Percentiles rank a stretch among this genome's conserved stretches.
Evolutionary conservation across 805 yeast genomes (phyloP).

Genomic region (Starmerella floris): DNA sequence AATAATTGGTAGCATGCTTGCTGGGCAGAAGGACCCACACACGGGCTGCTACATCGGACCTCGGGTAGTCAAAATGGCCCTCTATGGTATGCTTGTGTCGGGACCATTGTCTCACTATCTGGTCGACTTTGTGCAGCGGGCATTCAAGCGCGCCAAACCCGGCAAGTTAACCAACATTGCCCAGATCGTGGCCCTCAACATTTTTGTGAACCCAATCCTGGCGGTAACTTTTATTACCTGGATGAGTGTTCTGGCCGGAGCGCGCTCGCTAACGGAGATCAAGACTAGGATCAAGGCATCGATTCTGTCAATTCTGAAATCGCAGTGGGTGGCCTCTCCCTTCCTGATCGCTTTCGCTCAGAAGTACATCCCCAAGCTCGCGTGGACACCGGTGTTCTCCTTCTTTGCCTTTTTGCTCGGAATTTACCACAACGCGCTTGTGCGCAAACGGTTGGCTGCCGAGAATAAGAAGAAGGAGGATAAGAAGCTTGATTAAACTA

Average conservation of each 20-base stretch:
- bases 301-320: conserved; percentile 26
- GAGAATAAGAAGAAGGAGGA: conserved; percentile 6
- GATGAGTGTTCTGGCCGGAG: conserved; percentile 31
- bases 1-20: conserved; percentile 26
- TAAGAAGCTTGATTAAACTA: conserved; percentile 1
- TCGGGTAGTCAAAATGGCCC: conserved; percentile 30
- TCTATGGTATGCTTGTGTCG: conserved; percentile 28
- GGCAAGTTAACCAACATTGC: conserved; percentile 18
- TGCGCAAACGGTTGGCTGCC: conserved; percentile 23
- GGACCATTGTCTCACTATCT: conserved; percentile 31
- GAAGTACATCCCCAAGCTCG: conserved; percentile 28
- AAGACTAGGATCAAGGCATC: conserved; percentile 23
- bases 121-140: conserved; percentile 25
- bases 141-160: conserved; percentile 24
- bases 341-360: conserved; percentile 29
- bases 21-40: conserved; percentile 29
- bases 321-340: conserved; percentile 31
- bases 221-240: conserved; percentile 25
- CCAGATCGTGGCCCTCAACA: conserved; percentile 29
- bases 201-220: conserved; percentile 27
- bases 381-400: conserved; percentile 33
- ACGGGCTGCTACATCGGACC: conserved; percentile 26
- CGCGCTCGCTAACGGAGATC: conserved; percentile 24
- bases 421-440: conserved; percentile 29
- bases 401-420: conserved; percentile 29